A percentile compares a stretch with the other conserved stretches of the same genome.
These are phyloP conservation scores for Herpetospermum pedunculosum DNA, from an alignment of 306 rosid genomes.

Conservation along the genomic window DNA sequence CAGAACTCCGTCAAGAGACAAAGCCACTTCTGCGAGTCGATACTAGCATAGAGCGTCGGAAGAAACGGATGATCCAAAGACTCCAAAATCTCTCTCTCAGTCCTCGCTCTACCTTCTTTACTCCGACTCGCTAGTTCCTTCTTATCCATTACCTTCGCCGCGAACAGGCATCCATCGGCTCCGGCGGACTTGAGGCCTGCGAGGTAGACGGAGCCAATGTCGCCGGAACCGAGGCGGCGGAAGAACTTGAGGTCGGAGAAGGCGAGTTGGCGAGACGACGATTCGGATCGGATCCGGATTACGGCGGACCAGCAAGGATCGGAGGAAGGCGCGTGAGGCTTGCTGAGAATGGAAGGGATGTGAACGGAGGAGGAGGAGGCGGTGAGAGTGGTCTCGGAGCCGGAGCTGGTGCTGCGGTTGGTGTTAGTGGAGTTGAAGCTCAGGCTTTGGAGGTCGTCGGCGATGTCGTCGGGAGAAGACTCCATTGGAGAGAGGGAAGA, in stretches of 20 bases:
- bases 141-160: constrained; percentile 86
- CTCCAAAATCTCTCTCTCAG: constrained; percentile 64
- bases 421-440: constrained; percentile 62
- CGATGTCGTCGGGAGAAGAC: constrained; percentile 54
- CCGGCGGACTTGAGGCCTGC: constrained; percentile 33
- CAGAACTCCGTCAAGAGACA: constrained; percentile 74
- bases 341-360: constrained; percentile 11
- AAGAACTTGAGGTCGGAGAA: constrained; percentile 60
- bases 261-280: constrained; percentile 30
- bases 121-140: constrained; percentile 54
- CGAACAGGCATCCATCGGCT: constrained; percentile 28
- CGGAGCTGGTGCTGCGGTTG: constrained; percentile 62
- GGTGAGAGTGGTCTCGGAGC: constrained; percentile 49
- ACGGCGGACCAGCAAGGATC: constrained; percentile 68
- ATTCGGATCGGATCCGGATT: constrained; percentile 59
- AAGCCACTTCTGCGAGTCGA: constrained; percentile 55
- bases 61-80: constrained; percentile 59
- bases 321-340: constrained; percentile 48
- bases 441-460: constrained; percentile 67
- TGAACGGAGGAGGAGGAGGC: constrained; percentile 42
- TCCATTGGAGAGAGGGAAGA: constrained; percentile 37
- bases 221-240: constrained; percentile 63
- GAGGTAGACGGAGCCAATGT: constrained; percentile 66
- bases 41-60: constrained; percentile 68
- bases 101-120: constrained; percentile 69